These are phyloP conservation scores for Podospora pseudoanserina DNA, from an alignment of 495 filamentous ascomycete species.

Conservation along the genomic window DNA sequence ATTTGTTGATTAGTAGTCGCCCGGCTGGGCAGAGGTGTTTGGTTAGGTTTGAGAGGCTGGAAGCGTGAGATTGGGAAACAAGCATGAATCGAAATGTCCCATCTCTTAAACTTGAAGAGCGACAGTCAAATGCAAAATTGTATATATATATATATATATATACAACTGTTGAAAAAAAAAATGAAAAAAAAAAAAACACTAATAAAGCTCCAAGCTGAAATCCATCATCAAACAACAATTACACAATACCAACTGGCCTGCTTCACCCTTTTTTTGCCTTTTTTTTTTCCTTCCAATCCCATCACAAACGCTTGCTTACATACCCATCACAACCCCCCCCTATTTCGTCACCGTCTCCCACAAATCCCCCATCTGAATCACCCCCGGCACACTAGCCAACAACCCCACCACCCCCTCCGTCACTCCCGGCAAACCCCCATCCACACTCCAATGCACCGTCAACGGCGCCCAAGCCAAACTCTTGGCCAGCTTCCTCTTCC, in stretches of 20 bases:
- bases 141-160: not conserved
- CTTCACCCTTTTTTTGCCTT: not conserved
- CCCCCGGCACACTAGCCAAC: slow-evolving; percentile 61
- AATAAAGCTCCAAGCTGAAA: not conserved
- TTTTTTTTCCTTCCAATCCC: not conserved
- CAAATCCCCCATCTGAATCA: slow-evolving; percentile 62
- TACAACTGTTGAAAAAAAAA: not conserved
- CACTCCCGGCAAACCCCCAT: slow-evolving; percentile 55
- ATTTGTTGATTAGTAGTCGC: slow-evolving; percentile 59
- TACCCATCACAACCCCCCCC: slow-evolving; percentile 16
- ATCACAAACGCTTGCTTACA: not conserved
- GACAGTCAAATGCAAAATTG: too few species aligned
- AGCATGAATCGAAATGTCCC: too few species aligned
- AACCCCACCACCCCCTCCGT: slow-evolving; percentile 58
- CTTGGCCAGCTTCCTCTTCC: slow-evolving; percentile 44
- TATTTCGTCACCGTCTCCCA: slow-evolving; percentile 47
- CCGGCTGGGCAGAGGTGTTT: slow-evolving; percentile 54
- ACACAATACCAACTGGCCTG: not conserved
- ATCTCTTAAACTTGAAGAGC: too few species aligned
- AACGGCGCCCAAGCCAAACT: slow-evolving; percentile 57
- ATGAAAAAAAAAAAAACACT: too few species aligned
- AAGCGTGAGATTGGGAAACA: not conserved
- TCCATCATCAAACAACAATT: not conserved
- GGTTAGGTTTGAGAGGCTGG: not conserved
- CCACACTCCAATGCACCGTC: slow-evolving; percentile 76